A percentile compares a stretch with the other conserved stretches of the same genome.
These are phyloP conservation scores for Fremontodendron californicum DNA, from an alignment of 345 rosid genomes.

Conservation along the genomic window DNA sequence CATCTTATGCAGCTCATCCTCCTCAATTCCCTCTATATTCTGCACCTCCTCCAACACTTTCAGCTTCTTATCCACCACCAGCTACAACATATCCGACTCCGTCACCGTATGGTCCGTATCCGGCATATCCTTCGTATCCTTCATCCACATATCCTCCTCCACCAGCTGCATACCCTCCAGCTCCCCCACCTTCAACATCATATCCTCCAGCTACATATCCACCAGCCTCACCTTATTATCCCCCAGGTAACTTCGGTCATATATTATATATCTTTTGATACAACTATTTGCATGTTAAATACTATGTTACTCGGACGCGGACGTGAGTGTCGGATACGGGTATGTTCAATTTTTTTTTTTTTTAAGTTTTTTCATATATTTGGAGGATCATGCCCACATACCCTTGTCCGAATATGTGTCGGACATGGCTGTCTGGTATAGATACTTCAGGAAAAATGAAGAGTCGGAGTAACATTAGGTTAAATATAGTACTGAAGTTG, in stretches of 20 bases:
- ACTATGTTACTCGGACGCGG: too few relatives aligned
- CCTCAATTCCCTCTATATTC: conserved; percentile 1
- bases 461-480: too few relatives aligned
- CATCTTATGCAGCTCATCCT: conserved; percentile 5
- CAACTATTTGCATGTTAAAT: background rate
- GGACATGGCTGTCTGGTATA: too few relatives aligned
- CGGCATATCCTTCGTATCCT: conserved; percentile 29
- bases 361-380: too few relatives aligned
- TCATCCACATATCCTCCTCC: conserved; percentile 39
- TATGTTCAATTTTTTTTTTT: too few relatives aligned
- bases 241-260: conserved; percentile 39
- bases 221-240: conserved; percentile 46
- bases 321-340: too few relatives aligned
- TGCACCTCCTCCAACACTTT: conserved; percentile 5
- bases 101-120: conserved; percentile 33
- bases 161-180: conserved; percentile 35
- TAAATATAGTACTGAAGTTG: background rate
- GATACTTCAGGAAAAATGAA: too few relatives aligned
- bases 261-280: background rate
- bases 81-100: conserved; percentile 8
- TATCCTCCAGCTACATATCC: conserved; percentile 7
- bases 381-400: too few relatives aligned
- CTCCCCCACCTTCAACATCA: conserved; percentile 13
- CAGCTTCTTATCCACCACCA: conserved; percentile 18
- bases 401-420: too few relatives aligned